Evolutionary conservation across 768 basidiomycete genomes (phyloP), one percentile per base, ranked within the genome.

Genomic region (Rhizopogon roseolus): DNA sequence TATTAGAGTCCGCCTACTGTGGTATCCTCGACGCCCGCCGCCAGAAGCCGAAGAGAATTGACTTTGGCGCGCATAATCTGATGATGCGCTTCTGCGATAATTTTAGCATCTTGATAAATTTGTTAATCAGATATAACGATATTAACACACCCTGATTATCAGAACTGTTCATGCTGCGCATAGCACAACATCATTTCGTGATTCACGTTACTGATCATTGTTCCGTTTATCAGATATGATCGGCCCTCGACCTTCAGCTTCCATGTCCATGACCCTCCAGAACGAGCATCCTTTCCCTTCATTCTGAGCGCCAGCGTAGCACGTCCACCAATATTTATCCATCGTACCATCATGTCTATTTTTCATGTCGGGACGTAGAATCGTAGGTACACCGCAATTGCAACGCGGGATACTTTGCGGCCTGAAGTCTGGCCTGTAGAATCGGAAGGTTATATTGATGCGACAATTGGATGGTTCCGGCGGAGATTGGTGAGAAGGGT

Each of bases 371-470:
- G 90, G 77, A 22, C 88, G 71, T 48, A 92, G 70, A 40, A 88
- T 79, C 9, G 81, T 84, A 1, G 89, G 87, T 19, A 88, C 71
- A 13, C 77, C 81, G 62, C 90, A 93, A 60, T 84, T 81, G 62
- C 91, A 93, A 41, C 75, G 76, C 1, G 90, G 90, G 1, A 80
- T 89, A 38, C 70, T 81, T 22, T 71, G 63, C 4, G 90, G 80
- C 22, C 74, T 73, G 64, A 88, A 93, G 68, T 93, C 90, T 6
- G 91, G 91, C 52, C 91, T 80, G 59, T 86, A 93, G 64, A 93
- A 93, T 14, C 91, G 79, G 64, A 93, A 93, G 0, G 90, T 93
- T 53, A 93, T 85, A 60, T 93, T 93, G 62, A 93, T 90, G 25
- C 89, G 81, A 58, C 78, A 83, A 57, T 81, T 90, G 7, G 80